Conservation (phyloP, 306 rosid genomes). For the Canavalia gladiata region DNA sequence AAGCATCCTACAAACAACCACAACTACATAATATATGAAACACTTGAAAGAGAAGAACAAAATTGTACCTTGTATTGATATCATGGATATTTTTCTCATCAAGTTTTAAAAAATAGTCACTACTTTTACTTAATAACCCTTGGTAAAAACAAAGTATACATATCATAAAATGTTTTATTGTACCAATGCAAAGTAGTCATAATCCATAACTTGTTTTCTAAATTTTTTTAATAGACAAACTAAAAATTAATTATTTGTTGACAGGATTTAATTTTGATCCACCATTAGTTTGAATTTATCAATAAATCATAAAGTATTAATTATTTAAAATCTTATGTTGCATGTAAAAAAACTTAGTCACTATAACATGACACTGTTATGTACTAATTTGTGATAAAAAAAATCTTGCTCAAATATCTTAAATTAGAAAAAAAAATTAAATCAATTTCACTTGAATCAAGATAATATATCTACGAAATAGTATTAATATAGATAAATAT, state of each 20-base stretch:
- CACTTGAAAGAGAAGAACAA: conserved; percentile 40
- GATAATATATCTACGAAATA: not conserved
- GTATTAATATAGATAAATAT: not conserved
- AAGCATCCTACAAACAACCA: not conserved
- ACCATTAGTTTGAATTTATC: not conserved
- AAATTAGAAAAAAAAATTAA: conserved; percentile 20
- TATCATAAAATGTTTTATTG: conserved; percentile 20
- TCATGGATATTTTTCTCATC: conserved; percentile 62
- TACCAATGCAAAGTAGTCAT: conserved; percentile 20
- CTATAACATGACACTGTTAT: not conserved
- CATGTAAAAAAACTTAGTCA: conserved; percentile 17
- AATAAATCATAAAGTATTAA: not conserved
- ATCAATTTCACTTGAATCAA: not conserved
- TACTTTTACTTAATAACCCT: conserved; percentile 73
- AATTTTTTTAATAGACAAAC: not conserved
- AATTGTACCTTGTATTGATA: conserved; percentile 68
- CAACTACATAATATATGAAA: conserved; percentile 17
- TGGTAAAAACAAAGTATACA: conserved; percentile 44
- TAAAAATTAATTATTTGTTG: not conserved
- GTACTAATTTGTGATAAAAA: conserved; percentile 9
- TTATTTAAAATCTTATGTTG: not conserved
- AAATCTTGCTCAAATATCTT: conserved; percentile 2
- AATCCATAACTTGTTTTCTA: not conserved
- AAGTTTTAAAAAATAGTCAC: conserved; percentile 57
- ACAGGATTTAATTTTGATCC: not conserved